These are phyloP conservation scores for Candolleomyces aberdarensis DNA, from an alignment of 768 basidiomycete species.

Conservation along the genomic window DNA sequence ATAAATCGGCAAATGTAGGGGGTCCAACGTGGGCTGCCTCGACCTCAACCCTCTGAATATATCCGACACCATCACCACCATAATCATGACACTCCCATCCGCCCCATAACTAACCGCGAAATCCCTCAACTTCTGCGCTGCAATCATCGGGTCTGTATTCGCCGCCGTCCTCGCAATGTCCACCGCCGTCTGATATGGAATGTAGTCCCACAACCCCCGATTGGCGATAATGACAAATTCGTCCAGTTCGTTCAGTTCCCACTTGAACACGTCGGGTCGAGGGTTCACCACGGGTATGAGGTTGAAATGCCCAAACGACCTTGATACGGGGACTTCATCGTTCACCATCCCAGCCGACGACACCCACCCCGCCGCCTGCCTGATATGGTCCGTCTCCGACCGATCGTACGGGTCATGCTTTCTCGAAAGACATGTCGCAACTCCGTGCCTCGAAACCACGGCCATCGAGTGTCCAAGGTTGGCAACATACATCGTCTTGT, in stretches of 20 bases:
- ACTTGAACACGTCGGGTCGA: slow-evolving; percentile 69
- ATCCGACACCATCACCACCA: slow-evolving; percentile 86
- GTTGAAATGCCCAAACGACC: slow-evolving; percentile 91
- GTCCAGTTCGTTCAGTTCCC: slow-evolving; percentile 76
- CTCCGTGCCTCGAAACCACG: slow-evolving; percentile 76
- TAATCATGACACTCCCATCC: slow-evolving; percentile 93
- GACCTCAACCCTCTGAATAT: slow-evolving; percentile 56
- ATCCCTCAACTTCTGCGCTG: slow-evolving; percentile 94
- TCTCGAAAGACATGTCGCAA: slow-evolving; percentile 68
- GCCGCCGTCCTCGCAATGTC: slow-evolving; percentile 90
- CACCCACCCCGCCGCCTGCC: slow-evolving; percentile 91
- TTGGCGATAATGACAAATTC: slow-evolving; percentile 98
- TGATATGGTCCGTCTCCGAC: slow-evolving; percentile 81
- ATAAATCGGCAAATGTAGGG: slow-evolving; percentile 36
- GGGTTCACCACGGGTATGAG: slow-evolving; percentile 89
- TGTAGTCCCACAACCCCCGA: slow-evolving; percentile 88
- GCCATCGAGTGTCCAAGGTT: slow-evolving; percentile 89
- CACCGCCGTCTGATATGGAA: slow-evolving; percentile 93
- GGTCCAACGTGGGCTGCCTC: slow-evolving; percentile 44
- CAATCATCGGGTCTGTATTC: slow-evolving; percentile 70
- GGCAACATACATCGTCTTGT: slow-evolving; percentile 80
- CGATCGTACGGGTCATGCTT: slow-evolving; percentile 91
- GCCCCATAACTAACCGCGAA: slow-evolving; percentile 97
- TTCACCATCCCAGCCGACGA: slow-evolving; percentile 89
- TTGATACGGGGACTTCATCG: slow-evolving; percentile 87